Evolutionary conservation across 768 basidiomycete genomes (phyloP), one percentile per base, ranked within the genome.

Genomic region (Boletus vinaceobasis): DNA sequence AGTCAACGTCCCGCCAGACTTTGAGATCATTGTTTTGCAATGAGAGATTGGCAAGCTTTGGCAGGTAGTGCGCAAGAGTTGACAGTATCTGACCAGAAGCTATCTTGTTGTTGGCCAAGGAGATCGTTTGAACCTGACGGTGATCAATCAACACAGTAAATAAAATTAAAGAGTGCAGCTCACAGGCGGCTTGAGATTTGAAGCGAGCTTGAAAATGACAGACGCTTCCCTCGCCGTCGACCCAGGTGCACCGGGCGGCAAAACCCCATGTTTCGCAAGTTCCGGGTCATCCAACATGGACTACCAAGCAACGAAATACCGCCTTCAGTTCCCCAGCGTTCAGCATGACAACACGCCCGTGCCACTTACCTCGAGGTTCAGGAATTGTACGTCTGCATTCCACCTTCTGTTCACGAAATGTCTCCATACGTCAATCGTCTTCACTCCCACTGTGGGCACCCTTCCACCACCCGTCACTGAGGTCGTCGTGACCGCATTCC

Each of bases 141-240:
- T 3, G 23, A 27, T 60, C 49, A 45, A 23, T 37, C 31, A 36
- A 43, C n/a, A 13, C 10, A 5, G 38, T 2, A 3, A 14, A 39
- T 3, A 7, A 21, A 8, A 21, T 17, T 52, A 40, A 19, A 47
- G 43, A 26, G 4, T 27, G 15, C 48, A 26, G 63, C 76, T 51
- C 62, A 90, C 91, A 52, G 83, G 79, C 36, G 93, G 93, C 59
- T 82, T 84, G 50, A 94, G 81, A 60, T 87, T 80, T 19, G 82
- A 78, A 1, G 93, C 91, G 11, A 95, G 76, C 70, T 94, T 94
- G 77, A 94, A 94, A 43, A 98, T 85, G 10, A 95, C 93, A 6
- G 87, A 82, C 0, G 88, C 85, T 62, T 90, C 88, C 56, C 77
- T 82, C 21, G 72, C 66, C 26, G 81, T 76, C 32, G 88, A 83